Evolutionary conservation across 495 filamentous ascomycete species (phyloP), one percentile per base, ranked within the genome.

Genomic region (Penicillium arizonense): DNA sequence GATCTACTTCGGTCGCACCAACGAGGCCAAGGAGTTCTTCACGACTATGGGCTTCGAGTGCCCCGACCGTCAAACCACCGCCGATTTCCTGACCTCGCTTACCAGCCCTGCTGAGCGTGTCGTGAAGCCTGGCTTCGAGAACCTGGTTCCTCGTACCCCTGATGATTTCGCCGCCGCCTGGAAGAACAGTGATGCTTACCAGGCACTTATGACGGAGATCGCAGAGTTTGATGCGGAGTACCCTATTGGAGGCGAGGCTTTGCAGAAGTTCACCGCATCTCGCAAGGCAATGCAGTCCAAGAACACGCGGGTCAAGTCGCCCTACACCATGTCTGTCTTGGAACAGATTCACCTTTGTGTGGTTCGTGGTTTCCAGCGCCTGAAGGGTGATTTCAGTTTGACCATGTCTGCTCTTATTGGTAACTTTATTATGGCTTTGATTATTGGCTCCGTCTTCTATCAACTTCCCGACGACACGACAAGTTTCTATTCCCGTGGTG

Each of bases 391-490:
- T 62, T 82, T 87, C 33, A 89, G 80, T 65, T 73, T 95, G 58
- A 88, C 87, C 2, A 52, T 95, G 20, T 82, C 82, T 5, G 76
- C 83, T 39, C 74, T 96, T n/a, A 80, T 96, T 56, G 89, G 86
- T 45, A 94, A 96, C 64, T 77, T 83, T 48, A 73, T 84, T 57
- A 88, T 96, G 83, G 81, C 90, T 34, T 76, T 97, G 47, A 87
- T 97, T 64, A 86, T 97, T 64, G 84, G 87, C 42, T 89, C 84
- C 63, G 88, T 97, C 47, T 97, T 96, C 75, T 96, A 84, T 73
- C 87, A 96, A 55, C 66, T 96, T 16, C 63, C 79, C 23, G 66
- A 62, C 2, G 75, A 76, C 28, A 90, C 90, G 5, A 61, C 66
- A 18, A 89, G 83, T 67, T 95, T 97, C 74, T 97, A 85, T 72